Percentiles rank a stretch among this genome's conserved stretches.
These are phyloP conservation scores for Cadophora gregata DNA, from an alignment of 2,329 filamentous ascomycete species.

Conservation along the genomic window DNA sequence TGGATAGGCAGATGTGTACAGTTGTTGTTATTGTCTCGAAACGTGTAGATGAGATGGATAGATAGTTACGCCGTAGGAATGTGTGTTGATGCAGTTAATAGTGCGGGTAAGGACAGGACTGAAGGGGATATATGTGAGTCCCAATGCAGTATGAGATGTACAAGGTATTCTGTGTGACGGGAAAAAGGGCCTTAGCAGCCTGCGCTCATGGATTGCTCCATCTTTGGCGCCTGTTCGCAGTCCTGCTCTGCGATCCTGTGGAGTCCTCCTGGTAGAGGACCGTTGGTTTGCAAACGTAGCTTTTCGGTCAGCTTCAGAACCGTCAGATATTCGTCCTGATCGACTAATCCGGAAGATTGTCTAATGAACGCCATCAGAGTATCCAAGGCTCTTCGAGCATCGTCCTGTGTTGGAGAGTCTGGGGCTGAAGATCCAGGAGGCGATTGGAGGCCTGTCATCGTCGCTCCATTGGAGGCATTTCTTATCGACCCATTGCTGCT, in stretches of 20 bases:
- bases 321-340: conserved; percentile 77
- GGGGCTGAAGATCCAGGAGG: conserved; percentile 60
- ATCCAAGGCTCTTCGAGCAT: conserved; percentile 81
- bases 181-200: conserved; percentile 30
- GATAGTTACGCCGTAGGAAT: conserved; percentile 27
- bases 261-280: conserved; percentile 48
- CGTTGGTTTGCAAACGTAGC: conserved; percentile 63
- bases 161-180: conserved; percentile 5
- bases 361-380: conserved; percentile 83
- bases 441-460: conserved; percentile 45
- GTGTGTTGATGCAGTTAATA: conserved; percentile 23
- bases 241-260: conserved; percentile 46
- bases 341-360: conserved; percentile 70
- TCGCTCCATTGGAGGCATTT: conserved; percentile 47
- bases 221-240: conserved; percentile 41
- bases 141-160: conserved; percentile 18
- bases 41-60: not conserved
- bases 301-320: conserved; percentile 87
- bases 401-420: conserved; percentile 78
- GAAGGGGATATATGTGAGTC: conserved; percentile 21
- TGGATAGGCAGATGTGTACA: conserved; percentile 17
- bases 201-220: conserved; percentile 43
- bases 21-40: not conserved
- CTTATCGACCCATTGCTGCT: conserved; percentile 57
- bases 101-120: conserved; percentile 29